Evolutionary conservation across 768 basidiomycete genomes (phyloP).

Genomic region (Daedaleopsis nitida): DNA sequence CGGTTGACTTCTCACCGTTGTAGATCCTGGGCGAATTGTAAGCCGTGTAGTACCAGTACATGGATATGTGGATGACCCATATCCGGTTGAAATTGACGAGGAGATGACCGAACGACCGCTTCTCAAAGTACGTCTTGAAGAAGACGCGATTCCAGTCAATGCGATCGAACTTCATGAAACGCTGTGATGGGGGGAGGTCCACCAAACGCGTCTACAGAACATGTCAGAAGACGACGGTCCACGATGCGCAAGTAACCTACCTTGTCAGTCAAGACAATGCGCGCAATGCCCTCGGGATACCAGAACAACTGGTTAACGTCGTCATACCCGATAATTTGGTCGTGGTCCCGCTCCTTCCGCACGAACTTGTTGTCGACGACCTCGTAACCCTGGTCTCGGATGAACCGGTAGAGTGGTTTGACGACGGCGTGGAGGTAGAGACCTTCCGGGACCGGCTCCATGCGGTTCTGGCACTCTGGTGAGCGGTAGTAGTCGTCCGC

Average conservation of each 20-base stretch:
- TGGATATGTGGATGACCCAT: constrained; percentile 95
- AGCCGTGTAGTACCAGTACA: constrained; percentile 96
- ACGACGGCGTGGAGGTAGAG: constrained; percentile 90
- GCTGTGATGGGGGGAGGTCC: constrained; percentile 85
- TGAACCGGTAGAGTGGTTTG: constrained; percentile 94
- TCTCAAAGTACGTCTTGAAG: constrained; percentile 99
- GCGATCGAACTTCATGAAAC: constrained; percentile 96
- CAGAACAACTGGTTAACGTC: constrained; percentile 99
- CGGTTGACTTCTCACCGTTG: constrained; percentile 58
- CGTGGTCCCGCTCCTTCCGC: constrained; percentile 89
- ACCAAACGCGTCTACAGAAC: constrained; percentile 76
- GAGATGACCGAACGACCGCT: constrained; percentile 94
- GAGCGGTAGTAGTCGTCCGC: constrained; percentile 99
- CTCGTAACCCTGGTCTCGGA: constrained; percentile 97
- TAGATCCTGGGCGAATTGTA: constrained; percentile 93
- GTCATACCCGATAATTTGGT: constrained; percentile 95
- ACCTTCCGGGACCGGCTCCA: constrained; percentile 93
- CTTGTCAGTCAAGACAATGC: constrained; percentile 88
- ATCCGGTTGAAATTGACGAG: constrained; percentile 99
- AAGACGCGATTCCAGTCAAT: constrained; percentile 97
- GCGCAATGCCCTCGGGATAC: constrained; percentile 98
- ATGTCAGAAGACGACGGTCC: not conserved
- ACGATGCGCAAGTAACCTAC: constrained; percentile 38
- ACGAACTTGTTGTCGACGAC: constrained; percentile 95
- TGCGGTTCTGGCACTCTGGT: constrained; percentile 92